A percentile compares a stretch with the other conserved stretches of the same genome.
Evolutionary conservation across 2,329 filamentous ascomycete species (phyloP).

Genomic region (Colletotrichum sp.): DNA sequence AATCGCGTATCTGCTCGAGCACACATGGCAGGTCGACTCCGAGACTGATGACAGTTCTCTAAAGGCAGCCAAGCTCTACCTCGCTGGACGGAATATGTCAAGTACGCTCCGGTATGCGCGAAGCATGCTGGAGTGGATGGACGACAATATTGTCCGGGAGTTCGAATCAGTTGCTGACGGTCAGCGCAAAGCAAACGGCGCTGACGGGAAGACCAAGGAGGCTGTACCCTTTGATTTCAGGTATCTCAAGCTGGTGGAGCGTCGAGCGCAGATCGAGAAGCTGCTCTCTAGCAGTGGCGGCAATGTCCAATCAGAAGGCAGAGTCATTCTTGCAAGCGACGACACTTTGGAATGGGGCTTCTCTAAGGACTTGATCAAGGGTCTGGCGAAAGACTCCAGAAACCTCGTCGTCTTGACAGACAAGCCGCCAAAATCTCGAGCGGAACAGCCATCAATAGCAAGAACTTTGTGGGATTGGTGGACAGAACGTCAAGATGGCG

Average conservation of each 20-base stretch:
- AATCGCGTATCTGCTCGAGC: conserved; percentile 88
- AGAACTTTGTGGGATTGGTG: conserved; percentile 82
- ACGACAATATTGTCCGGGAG: conserved; percentile 90
- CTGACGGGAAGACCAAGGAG: conserved; percentile 54
- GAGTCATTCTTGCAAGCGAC: conserved; percentile 91
- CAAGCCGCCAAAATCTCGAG: conserved; percentile 55
- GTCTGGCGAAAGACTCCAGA: conserved; percentile 75
- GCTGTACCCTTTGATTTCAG: conserved; percentile 88
- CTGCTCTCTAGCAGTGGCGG: conserved; percentile 57
- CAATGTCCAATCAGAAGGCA: conserved; percentile 51
- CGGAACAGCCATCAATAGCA: conserved; percentile 64
- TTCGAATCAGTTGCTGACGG: conserved; percentile 75
- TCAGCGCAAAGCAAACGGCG: conserved; percentile 49
- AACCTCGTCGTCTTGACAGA: conserved; percentile 92
- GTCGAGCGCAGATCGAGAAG: conserved; percentile 78
- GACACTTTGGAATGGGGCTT: conserved; percentile 94
- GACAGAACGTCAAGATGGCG: conserved; percentile 69
- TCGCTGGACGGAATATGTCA: conserved; percentile 85
- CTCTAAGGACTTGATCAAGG: conserved; percentile 78
- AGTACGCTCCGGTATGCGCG: conserved; percentile 90
- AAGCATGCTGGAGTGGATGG: conserved; percentile 99
- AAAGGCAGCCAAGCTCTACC: conserved; percentile 68
- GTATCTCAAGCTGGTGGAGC: conserved; percentile 82
- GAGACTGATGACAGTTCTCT: conserved; percentile 56
- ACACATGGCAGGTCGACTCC: conserved; percentile 80